Conservation (phyloP, 331 rosid genomes). For the Saraca asoca region DNA sequence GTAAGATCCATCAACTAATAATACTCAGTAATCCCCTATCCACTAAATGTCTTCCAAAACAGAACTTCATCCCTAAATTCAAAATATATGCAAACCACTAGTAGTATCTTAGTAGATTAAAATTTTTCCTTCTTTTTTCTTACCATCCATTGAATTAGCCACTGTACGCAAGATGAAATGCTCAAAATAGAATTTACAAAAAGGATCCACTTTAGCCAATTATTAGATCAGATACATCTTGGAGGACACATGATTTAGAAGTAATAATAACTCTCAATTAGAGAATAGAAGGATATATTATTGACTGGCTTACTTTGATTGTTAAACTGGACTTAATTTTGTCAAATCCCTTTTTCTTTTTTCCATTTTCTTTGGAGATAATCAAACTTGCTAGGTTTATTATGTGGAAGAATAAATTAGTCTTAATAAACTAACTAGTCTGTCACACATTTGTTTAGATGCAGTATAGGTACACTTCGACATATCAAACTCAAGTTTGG, state of each 20-base stretch:
- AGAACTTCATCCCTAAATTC: not conserved
- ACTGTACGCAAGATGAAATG: not conserved
- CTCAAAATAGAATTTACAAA: not conserved
- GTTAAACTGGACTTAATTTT: too few species aligned
- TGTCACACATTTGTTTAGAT: too few species aligned
- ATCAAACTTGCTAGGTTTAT: too few species aligned
- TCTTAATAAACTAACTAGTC: too few species aligned
- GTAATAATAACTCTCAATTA: too few species aligned
- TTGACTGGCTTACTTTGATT: too few species aligned
- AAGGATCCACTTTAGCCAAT: not conserved
- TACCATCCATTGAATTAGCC: not conserved
- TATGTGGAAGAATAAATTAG: too few species aligned
- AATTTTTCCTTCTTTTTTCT: not conserved
- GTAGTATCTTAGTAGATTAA: not conserved
- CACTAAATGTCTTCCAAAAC: not conserved
- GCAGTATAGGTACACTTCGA: not conserved
- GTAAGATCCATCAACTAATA: not conserved
- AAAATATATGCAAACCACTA: not conserved
- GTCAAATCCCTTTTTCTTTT: too few species aligned
- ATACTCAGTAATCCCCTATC: not conserved
- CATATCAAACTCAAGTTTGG: not conserved
- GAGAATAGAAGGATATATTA: too few species aligned
- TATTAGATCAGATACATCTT: not conserved
- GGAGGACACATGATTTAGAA: constrained; percentile 5
- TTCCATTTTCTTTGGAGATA: too few species aligned